phyloP scores from a whole-genome alignment of 176 grass and related monocot species.

The Avena atlantica region DNA sequence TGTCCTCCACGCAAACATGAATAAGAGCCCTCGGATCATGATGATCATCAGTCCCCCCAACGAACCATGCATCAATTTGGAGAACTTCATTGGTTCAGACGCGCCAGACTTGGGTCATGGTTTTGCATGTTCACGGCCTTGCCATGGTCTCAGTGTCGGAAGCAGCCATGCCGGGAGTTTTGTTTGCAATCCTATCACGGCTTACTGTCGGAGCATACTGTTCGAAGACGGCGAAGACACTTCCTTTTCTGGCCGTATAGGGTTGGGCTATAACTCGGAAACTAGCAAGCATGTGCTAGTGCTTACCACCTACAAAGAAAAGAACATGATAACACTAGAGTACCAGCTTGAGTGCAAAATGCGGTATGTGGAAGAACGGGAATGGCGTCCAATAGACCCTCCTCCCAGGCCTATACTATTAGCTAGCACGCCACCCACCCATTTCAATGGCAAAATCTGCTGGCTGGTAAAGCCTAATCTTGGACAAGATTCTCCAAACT shows the following conservation, averaged over 20 bases:
- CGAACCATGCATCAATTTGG: background rate
- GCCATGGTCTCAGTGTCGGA: slow-evolving; percentile 29
- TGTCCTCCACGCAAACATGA: background rate
- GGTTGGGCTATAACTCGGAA: slow-evolving; percentile 30
- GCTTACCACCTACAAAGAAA: background rate
- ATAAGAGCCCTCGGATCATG: slow-evolving; percentile 4
- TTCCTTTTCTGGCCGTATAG: slow-evolving; percentile 26
- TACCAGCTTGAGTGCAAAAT: background rate
- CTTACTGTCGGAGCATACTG: background rate
- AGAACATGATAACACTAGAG: background rate
- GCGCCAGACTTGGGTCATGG: background rate
- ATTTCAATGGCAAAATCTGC: background rate
- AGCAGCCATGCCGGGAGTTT: background rate
- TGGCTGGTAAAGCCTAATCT: background rate
- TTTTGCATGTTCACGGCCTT: slow-evolving; percentile 5
- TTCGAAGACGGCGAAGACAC: background rate
- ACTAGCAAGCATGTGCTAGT: slow-evolving; percentile 13
- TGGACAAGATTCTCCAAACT: background rate
- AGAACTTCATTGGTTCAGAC: background rate
- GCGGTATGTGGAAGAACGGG: background rate
- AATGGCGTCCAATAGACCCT: background rate
- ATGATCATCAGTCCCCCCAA: background rate
- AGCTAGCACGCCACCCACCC: background rate
- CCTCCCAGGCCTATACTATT: background rate
- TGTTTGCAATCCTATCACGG: slow-evolving; percentile 32